Evolutionary conservation across 768 basidiomycete species (phyloP), one percentile per base, ranked within the genome.

Genomic region (Agrocybe chaxingu): DNA sequence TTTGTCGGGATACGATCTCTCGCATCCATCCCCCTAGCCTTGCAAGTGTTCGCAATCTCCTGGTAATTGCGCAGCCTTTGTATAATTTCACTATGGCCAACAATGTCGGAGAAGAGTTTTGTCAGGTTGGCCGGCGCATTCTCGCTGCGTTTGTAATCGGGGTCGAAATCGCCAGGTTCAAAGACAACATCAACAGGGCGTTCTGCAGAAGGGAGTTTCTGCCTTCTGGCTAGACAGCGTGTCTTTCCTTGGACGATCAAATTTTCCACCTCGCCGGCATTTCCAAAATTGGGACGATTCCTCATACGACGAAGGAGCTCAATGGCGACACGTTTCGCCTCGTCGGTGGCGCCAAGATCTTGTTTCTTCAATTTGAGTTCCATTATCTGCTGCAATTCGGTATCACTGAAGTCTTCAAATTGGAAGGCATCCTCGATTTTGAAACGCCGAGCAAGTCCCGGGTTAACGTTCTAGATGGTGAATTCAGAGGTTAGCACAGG

Each of bases 191-290:
- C 73, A n/a, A 65, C 39, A 13, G 59, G 53, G n/a, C 65, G 45
- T 41, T 67, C 55, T 11, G 48, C 43, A 31, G 53, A 11, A 12
- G 66, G 60, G 9, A 67, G 32, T 37, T 56, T 49, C 16, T 50
- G 52, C 34, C 65, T 64, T 13, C 81, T 74, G 7, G 63, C 62
- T 50, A 79, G 70, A 52, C 74, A 78, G 9, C 70, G 70, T 13
- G 52, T 57, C 57, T 85, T 85, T 0, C 82, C 81, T 16, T 67
- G 57, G 2, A 70, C 66, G 8, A 85, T 69, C 10, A 84, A 35
- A 51, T 85, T 85, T 53, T 85, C 84, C 2, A 85, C 82, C 51
- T 77, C 82, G 7, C 84, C 84, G 1, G 67, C 80, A 45, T 85
- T 85, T 6, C 84, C 83, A 56, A 85, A 85, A 63, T 85, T 82